phyloP scores from a whole-genome alignment of 2,329 filamentous ascomycete species.

The Blumeria hordei region DNA sequence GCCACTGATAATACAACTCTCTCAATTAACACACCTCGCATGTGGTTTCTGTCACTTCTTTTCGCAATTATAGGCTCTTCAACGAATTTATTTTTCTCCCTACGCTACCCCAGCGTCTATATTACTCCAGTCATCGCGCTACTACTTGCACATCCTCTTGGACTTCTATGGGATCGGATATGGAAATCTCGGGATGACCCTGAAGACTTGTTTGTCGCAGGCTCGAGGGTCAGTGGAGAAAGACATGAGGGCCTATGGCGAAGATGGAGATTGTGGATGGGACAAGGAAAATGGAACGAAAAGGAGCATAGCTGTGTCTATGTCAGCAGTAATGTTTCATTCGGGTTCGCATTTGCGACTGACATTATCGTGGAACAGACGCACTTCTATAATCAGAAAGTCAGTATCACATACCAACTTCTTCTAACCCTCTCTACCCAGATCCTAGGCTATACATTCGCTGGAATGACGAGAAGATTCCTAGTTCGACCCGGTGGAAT shows the following conservation, averaged over 20 bases:
- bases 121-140: constrained; percentile 77
- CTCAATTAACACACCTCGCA: constrained; percentile 72
- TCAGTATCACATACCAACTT: constrained; percentile 53
- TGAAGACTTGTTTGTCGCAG: constrained; percentile 29
- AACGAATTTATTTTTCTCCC: constrained; percentile 69
- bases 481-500: constrained; percentile 68
- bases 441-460: constrained; percentile 67
- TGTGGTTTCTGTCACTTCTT: constrained; percentile 61
- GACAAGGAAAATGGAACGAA: constrained; percentile 64
- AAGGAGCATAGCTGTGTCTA: constrained; percentile 80
- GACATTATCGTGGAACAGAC: constrained; percentile 82
- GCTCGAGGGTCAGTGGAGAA: constrained; percentile 15
- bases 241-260: constrained; percentile 3
- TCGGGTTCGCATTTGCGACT: constrained; percentile 72
- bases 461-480: constrained; percentile 57
- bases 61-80: constrained; percentile 64
- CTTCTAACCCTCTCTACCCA: constrained; percentile 69
- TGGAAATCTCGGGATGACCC: constrained; percentile 36
- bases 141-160: constrained; percentile 62
- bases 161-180: constrained; percentile 51
- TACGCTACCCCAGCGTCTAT: constrained; percentile 73
- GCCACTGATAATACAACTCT: constrained; percentile 50
- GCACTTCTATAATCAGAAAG: constrained; percentile 67
- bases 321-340: constrained; percentile 73
- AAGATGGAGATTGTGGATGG: constrained; percentile 45